A percentile compares a stretch with the other conserved stretches of the same genome.
These are phyloP conservation scores for Tuber borchii DNA, from an alignment of 495 filamentous ascomycete species.

Conservation along the genomic window DNA sequence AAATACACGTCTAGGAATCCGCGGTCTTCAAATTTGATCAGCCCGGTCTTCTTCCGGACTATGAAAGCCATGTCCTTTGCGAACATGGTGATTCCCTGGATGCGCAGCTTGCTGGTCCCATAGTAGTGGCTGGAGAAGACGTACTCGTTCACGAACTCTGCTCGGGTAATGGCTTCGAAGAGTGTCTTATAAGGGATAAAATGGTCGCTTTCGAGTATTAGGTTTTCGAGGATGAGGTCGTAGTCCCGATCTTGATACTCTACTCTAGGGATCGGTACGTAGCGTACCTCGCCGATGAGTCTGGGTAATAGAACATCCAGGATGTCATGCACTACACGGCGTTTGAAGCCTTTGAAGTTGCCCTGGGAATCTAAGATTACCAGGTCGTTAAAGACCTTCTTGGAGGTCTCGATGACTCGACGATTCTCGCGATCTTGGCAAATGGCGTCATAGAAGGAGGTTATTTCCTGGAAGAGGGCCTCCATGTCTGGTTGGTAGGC, in stretches of 20 bases:
- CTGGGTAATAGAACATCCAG: constrained; percentile 34
- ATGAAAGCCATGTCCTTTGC: constrained; percentile 36
- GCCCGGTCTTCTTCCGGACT: constrained; percentile 39
- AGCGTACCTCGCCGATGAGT: constrained; percentile 34
- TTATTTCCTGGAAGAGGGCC: constrained; percentile 33
- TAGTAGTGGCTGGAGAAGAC: constrained; percentile 23
- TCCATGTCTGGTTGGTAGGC: constrained; percentile 38
- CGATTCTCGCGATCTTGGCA: constrained; percentile 30
- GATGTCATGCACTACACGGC: constrained; percentile 31
- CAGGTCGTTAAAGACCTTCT: constrained; percentile 40
- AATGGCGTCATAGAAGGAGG: constrained; percentile 31
- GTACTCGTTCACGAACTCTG: constrained; percentile 36
- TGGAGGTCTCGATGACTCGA: constrained; percentile 32
- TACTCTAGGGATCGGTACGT: constrained; percentile 38
- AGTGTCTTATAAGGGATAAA: constrained; percentile 35
- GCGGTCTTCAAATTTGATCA: constrained; percentile 33
- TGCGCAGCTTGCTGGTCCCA: constrained; percentile 32
- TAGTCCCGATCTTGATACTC: constrained; percentile 40
- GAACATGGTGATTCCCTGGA: constrained; percentile 34
- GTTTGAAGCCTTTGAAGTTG: constrained; percentile 32
- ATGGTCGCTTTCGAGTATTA: constrained; percentile 39
- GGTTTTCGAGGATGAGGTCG: constrained; percentile 39
- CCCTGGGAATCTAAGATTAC: constrained; percentile 29
- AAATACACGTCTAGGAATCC: constrained; percentile 37
- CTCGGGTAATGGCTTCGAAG: constrained; percentile 35